A percentile compares a stretch with the other conserved stretches of the same genome.
These are phyloP conservation scores for Heliamphora pulchella DNA, from an alignment of 179 eudicot species.

Conservation along the genomic window DNA sequence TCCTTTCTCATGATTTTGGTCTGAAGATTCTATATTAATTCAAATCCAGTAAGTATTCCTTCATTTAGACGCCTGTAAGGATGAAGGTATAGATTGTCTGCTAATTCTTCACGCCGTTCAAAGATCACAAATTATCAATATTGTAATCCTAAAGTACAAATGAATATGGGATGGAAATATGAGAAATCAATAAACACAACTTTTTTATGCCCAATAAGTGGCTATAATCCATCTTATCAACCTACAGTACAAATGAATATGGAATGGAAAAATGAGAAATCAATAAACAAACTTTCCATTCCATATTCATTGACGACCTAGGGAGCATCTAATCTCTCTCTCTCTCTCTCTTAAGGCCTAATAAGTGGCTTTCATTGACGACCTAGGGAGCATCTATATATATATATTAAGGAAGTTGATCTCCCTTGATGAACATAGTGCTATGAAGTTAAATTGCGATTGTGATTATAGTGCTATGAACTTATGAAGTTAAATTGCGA, in stretches of 20 bases:
- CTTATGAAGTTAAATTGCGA: not conserved
- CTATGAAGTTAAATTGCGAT: not conserved
- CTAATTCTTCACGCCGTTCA: not conserved
- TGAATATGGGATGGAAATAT: not conserved
- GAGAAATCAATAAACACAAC: not conserved
- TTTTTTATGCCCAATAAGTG: not conserved
- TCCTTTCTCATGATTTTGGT: not conserved
- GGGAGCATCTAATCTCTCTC: no score
- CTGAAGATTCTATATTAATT: not conserved
- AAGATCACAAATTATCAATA: not conserved
- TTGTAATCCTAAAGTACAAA: no score
- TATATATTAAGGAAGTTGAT: not conserved
- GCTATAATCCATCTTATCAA: no score
- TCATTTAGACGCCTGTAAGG: not conserved
- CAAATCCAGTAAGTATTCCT: not conserved
- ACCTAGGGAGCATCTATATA: not conserved
- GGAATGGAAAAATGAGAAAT: no score
- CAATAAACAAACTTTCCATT: no score
- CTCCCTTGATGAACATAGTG: not conserved
- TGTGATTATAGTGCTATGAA: not conserved
- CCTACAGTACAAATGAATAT: no score
- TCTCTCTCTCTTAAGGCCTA: no score
- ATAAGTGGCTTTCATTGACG: not conserved
- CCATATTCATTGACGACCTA: no score
- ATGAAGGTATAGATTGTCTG: not conserved